A percentile compares a stretch with the other conserved stretches of the same genome.
phyloP scores from a whole-genome alignment of 2,329 filamentous ascomycete genomes.

The Penicillium sp. region DNA sequence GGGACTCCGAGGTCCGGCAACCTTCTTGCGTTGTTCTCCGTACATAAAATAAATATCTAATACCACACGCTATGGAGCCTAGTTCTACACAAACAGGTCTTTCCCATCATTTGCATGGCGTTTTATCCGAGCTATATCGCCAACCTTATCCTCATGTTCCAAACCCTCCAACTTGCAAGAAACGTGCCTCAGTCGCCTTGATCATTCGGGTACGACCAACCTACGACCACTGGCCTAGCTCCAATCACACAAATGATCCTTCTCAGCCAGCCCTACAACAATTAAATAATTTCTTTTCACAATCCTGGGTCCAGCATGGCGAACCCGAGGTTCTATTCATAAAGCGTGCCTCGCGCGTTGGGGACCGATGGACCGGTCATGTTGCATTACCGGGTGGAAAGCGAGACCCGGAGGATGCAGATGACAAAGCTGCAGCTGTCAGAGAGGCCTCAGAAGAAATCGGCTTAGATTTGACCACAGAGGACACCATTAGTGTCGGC shows the following conservation, averaged over 20 bases:
- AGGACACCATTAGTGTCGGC: slow-evolving; percentile 52
- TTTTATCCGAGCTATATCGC: slow-evolving; percentile 34
- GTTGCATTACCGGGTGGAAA: slow-evolving; percentile 68
- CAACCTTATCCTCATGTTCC: slow-evolving; percentile 45
- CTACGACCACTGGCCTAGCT: slow-evolving; percentile 54
- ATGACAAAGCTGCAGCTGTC: slow-evolving; percentile 62
- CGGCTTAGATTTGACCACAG: slow-evolving; percentile 57
- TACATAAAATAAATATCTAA: too few species aligned
- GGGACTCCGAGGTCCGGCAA: too few species aligned
- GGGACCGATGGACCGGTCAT: slow-evolving; percentile 69
- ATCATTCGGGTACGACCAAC: slow-evolving; percentile 62
- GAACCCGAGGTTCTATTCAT: slow-evolving; percentile 70
- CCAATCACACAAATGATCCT: slow-evolving; percentile 19
- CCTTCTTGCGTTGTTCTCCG: too few species aligned
- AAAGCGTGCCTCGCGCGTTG: slow-evolving; percentile 63
- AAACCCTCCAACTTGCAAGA: slow-evolving; percentile 51
- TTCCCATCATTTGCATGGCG: slow-evolving; percentile 32
- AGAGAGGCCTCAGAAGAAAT: slow-evolving; percentile 67
- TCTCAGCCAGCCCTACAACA: slow-evolving; percentile 39
- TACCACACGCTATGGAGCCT: background rate
- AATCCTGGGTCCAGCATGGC: slow-evolving; percentile 64
- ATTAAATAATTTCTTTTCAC: slow-evolving; percentile 60
- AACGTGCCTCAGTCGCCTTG: slow-evolving; percentile 65
- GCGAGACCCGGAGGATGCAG: slow-evolving; percentile 62
- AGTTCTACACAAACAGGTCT: slow-evolving; percentile 10